Evolutionary conservation across 78 protist genomes (phyloP).

Genomic region (Polysphondylium violaceum): DNA sequence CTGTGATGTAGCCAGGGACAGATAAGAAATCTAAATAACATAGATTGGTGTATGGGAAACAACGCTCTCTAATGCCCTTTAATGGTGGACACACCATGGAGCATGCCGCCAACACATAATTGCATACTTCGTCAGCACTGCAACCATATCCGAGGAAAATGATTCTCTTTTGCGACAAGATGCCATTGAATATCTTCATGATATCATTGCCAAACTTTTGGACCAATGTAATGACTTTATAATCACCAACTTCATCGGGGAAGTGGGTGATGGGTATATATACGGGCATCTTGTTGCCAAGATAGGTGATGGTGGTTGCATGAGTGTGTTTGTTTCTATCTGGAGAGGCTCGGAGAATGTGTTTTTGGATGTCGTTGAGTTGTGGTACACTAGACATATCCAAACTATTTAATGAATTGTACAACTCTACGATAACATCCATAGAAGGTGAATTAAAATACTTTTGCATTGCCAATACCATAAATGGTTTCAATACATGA

Average conservation of each 20-base stretch:
- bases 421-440: slow-evolving; percentile 76
- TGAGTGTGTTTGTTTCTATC: slow-evolving; percentile 76
- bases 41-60: slow-evolving; percentile 88
- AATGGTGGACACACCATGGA: slow-evolving; percentile 90
- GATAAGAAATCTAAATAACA: slow-evolving; percentile 66
- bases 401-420: slow-evolving; percentile 85
- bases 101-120: slow-evolving; percentile 79
- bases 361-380: slow-evolving; percentile 65
- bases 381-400: slow-evolving; percentile 84
- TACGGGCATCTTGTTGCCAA: slow-evolving; percentile 79
- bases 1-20: slow-evolving; percentile 84
- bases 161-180: slow-evolving; percentile 85
- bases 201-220: slow-evolving; percentile 80
- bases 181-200: slow-evolving; percentile 89
- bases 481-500: slow-evolving; percentile 86
- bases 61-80: slow-evolving; percentile 62
- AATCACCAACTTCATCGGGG: slow-evolving; percentile 89
- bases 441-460: slow-evolving; percentile 48
- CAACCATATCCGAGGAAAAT: slow-evolving; percentile 87
- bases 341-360: slow-evolving; percentile 74
- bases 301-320: slow-evolving; percentile 51
- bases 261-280: slow-evolving; percentile 78
- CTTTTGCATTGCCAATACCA: slow-evolving; percentile 83
- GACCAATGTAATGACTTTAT: slow-evolving; percentile 81
- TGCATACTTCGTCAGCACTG: slow-evolving; percentile 83